A percentile compares a stretch with the other conserved stretches of the same genome.
Conservation (phyloP, 2,329 filamentous ascomycete species). For the Tolypocladium inflatum region DNA sequence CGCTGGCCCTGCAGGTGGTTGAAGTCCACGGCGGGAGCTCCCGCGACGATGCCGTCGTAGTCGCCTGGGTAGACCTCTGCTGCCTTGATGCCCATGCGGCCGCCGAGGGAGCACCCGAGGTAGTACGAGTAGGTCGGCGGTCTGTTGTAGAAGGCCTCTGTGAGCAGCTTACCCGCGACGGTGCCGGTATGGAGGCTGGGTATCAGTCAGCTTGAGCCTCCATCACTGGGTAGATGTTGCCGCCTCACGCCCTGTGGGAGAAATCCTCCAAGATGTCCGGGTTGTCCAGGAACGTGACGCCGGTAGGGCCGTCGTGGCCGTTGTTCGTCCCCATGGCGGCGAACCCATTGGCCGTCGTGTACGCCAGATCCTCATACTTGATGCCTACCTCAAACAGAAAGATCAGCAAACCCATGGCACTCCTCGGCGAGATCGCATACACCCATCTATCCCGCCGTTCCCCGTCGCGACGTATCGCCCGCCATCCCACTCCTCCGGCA, state of each 20-base stretch:
- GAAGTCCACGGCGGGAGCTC: conserved; percentile 30
- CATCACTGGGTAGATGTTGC: background rate
- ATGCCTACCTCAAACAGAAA: conserved; percentile 18
- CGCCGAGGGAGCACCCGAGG: conserved; percentile 49
- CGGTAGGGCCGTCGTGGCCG: conserved; percentile 36
- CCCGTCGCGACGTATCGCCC: conserved; percentile 34
- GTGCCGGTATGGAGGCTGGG: conserved; percentile 34
- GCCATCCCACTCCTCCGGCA: conserved; percentile 31
- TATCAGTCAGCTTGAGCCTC: background rate
- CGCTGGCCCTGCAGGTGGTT: conserved; percentile 20
- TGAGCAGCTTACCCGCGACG: conserved; percentile 36
- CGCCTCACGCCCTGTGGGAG: conserved; percentile 15
- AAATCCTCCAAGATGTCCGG: conserved; percentile 26
- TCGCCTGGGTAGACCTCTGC: conserved; percentile 44
- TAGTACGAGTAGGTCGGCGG: conserved; percentile 38
- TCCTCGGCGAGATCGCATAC: background rate
- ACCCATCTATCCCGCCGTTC: conserved; percentile 38
- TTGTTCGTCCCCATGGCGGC: conserved; percentile 40
- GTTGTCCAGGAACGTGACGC: conserved; percentile 20
- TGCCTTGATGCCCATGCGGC: conserved; percentile 46
- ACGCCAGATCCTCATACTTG: conserved; percentile 36
- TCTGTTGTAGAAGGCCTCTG: conserved; percentile 34
- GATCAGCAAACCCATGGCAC: background rate
- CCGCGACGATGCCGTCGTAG: conserved; percentile 48
- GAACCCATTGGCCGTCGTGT: conserved; percentile 32